These are phyloP conservation scores for Blastobotrys buckinghamii DNA, from an alignment of 1,139 yeast genomes.

Conservation along the genomic window DNA sequence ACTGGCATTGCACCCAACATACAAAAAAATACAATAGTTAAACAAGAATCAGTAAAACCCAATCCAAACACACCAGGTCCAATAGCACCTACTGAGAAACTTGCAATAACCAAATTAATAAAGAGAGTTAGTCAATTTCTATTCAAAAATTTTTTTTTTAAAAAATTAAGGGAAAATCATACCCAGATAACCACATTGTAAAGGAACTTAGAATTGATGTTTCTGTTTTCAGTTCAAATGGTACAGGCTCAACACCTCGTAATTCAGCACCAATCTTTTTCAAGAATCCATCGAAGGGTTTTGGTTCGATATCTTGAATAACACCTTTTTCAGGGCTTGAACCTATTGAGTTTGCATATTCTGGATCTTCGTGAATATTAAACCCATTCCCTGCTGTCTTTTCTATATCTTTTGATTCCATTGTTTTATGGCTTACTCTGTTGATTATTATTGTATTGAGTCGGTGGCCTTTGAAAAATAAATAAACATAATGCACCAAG, in stretches of 20 bases:
- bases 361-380: slow-evolving; percentile 48
- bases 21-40: slow-evolving; percentile 64
- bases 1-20: slow-evolving; percentile 70
- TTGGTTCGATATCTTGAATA: neutral
- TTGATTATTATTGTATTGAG: no score
- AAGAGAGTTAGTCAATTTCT: slow-evolving; percentile 39
- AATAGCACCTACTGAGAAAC: slow-evolving; percentile 75
- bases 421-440: no score
- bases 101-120: slow-evolving; percentile 84
- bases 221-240: slow-evolving; percentile 62
- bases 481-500: no score
- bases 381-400: no score
- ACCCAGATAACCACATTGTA: slow-evolving; percentile 87
- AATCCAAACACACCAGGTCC: slow-evolving; percentile 50
- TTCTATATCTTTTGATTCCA: no score
- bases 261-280: slow-evolving; percentile 40
- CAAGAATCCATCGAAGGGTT: neutral
- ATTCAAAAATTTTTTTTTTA: no score
- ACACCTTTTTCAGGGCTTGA: neutral
- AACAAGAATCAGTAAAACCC: slow-evolving; percentile 61
- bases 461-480: no score
- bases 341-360: slow-evolving; percentile 60
- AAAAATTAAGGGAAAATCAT: no score
- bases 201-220: slow-evolving; percentile 63
- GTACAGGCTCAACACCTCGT: slow-evolving; percentile 63